Evolutionary conservation across 306 rosid genomes (phyloP).

Genomic region (Glycine latifolia): DNA sequence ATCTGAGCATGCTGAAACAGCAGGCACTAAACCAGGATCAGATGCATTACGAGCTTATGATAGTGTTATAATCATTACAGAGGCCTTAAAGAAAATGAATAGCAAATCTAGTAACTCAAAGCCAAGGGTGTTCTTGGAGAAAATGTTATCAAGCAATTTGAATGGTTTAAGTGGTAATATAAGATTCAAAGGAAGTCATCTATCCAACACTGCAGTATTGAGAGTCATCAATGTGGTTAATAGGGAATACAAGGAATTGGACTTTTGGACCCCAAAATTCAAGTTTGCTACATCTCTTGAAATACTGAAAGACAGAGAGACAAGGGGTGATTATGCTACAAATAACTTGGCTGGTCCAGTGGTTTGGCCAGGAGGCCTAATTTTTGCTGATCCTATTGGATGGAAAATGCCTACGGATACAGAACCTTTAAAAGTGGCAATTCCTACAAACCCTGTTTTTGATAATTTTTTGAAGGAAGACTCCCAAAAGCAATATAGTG

Average conservation of each 20-base stretch:
- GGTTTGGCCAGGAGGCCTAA: constrained; percentile 65
- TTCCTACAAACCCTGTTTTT: constrained; percentile 57
- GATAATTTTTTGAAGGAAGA: constrained; percentile 53
- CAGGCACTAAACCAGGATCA: constrained; percentile 46
- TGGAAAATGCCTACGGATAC: constrained; percentile 55
- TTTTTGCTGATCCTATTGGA: constrained; percentile 44
- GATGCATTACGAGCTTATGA: constrained; percentile 68
- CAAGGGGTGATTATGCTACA: constrained; percentile 24
- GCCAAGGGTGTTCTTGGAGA: constrained; percentile 26
- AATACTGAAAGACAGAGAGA: constrained; percentile 10
- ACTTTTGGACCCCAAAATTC: constrained; percentile 54
- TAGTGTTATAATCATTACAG: constrained; percentile 50
- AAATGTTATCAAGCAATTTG: constrained; percentile 51
- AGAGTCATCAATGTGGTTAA: constrained; percentile 60
- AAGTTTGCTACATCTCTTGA: constrained; percentile 44
- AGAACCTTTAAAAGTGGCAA: constrained; percentile 57
- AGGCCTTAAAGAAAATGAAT: constrained; percentile 52
- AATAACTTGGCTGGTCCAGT: constrained; percentile 39
- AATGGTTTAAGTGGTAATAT: constrained; percentile 65
- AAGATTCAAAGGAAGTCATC: constrained; percentile 53
- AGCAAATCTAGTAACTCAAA: constrained; percentile 33
- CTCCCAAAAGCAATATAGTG: constrained; percentile 37
- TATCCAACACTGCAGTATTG: constrained; percentile 41
- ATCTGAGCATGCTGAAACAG: constrained; percentile 5
- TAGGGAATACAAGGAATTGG: constrained; percentile 28